Percentiles rank a stretch among this genome's conserved stretches.
Evolutionary conservation across 106 monocot genomes (phyloP).

Genomic region (Vanilla planifolia): DNA sequence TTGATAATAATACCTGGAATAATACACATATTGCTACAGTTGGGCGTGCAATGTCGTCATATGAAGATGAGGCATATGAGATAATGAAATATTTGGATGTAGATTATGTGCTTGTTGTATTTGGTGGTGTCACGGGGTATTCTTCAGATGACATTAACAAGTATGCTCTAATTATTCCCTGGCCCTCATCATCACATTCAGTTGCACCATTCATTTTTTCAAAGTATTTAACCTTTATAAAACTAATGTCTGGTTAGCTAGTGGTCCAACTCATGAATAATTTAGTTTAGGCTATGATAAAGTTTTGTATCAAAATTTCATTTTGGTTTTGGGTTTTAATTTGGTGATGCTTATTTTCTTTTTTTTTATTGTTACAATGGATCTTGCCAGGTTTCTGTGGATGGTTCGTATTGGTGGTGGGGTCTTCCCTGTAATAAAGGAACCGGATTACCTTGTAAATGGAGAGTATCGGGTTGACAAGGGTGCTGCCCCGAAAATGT

Average conservation of each 20-base stretch:
- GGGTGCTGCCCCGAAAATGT: slow-evolving; percentile 80
- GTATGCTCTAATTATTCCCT: slow-evolving; percentile 17
- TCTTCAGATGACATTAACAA: slow-evolving; percentile 89
- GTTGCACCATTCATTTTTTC: neutral
- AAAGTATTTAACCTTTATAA: neutral
- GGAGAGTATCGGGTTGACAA: slow-evolving; percentile 80
- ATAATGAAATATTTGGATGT: slow-evolving; percentile 75
- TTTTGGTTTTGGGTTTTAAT: neutral
- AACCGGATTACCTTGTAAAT: slow-evolving; percentile 86
- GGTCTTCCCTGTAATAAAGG: slow-evolving; percentile 80
- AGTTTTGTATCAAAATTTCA: no score
- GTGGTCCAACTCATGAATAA: no score
- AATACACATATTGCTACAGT: slow-evolving; percentile 85
- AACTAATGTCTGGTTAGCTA: neutral
- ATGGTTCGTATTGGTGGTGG: slow-evolving; percentile 91
- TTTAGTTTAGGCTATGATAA: no score
- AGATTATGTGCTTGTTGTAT: slow-evolving; percentile 79
- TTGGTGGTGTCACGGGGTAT: slow-evolving; percentile 77
- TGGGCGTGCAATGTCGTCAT: slow-evolving; percentile 76
- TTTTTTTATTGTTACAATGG: neutral
- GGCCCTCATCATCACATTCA: neutral
- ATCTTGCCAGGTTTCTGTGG: slow-evolving; percentile 56
- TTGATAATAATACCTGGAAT: slow-evolving; percentile 86
- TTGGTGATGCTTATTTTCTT: neutral
- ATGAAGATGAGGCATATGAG: slow-evolving; percentile 74